Base-by-base conservation (phyloP, 108 stramenopile genomes). In the Cyclotella sp. region DNA sequence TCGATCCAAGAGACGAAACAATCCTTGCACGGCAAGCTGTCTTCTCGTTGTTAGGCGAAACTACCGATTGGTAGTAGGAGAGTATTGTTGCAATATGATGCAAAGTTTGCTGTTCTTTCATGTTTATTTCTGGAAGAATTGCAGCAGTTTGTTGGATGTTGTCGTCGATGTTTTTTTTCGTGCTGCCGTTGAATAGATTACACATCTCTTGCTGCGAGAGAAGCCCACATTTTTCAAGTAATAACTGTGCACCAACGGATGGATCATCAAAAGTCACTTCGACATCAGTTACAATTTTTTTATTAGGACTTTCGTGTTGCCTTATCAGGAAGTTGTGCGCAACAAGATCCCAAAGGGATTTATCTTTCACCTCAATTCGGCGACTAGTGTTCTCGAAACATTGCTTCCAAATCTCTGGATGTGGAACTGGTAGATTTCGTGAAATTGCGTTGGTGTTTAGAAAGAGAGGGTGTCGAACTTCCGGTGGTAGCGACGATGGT, bases 1-100 rank as follows among this genome's bases (percentile, higher is more conserved):
- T 58, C 9, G 60, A 24, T 28, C 90, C 90, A 6, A 83, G 28
- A 0, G 87, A 72, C 11, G 90, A 83, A n/a, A 89, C 86, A 19
- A 91, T 70, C 19, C 88, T 69, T 42, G 84, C 86, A 72, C 84
- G 47, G 34, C 81, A 82, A 19, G 41, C 28, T 21, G 18, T 51
- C 39, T 47, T 47, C 8, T 65, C 34, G 44, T 55, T 15, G 10
- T 42, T 16, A 52, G n/a, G 43, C 10, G 64, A 46, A 24, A 62
- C 52, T 21, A 79, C 30, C 0, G 68, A 57, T 76, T 81, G 75
- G 45, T 76, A 81, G 62, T 76, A 76, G 28, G 75, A 70, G 9
- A 81, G 80, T 15, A 76, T 61, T n/a, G 18, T 40, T 44, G 75
- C 19, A 12, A 81, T 52, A 57, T 81, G 80, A 12, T 76, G 42